Conservation (phyloP, 2,329 filamentous ascomycete genomes). For the Pseudogymnoascus sp. region DNA sequence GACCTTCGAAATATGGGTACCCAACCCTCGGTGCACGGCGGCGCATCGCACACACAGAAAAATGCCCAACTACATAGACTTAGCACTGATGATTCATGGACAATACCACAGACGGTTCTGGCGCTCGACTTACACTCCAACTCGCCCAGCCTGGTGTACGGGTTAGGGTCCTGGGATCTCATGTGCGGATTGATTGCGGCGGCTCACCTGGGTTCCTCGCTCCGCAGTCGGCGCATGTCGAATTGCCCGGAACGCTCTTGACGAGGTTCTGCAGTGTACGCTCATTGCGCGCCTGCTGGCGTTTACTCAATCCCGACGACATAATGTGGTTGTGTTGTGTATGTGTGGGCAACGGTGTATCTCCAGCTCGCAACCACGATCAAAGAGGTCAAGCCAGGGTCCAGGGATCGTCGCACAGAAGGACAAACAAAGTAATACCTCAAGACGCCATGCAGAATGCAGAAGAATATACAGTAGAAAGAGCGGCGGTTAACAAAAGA, state of each 20-base stretch:
- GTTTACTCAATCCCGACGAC: constrained; percentile 76
- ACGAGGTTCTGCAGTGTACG: constrained; percentile 83
- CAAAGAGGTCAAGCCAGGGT: not conserved
- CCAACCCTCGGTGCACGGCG: constrained; percentile 87
- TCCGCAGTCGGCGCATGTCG: constrained; percentile 86
- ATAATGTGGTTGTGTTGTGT: constrained; percentile 34
- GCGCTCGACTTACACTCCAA: constrained; percentile 27
- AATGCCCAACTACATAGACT: constrained; percentile 64
- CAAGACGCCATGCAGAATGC: constrained; percentile 6
- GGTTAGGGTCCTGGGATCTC: not conserved
- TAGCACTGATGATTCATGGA: constrained; percentile 14
- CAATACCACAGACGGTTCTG: not conserved
- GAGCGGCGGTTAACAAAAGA: not conserved
- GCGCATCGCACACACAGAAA: constrained; percentile 98
- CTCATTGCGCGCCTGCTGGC: constrained; percentile 96
- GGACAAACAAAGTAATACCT: constrained; percentile 5
- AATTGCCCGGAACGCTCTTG: constrained; percentile 76
- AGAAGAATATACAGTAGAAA: constrained; percentile 5
- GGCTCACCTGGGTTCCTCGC: constrained; percentile 76
- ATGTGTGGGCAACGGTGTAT: not conserved
- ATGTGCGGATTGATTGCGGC: not conserved
- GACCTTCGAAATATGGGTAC: constrained; percentile 96
- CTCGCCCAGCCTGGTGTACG: constrained; percentile 26
- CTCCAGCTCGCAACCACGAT: not conserved
- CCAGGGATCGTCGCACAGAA: constrained; percentile 7